Percentiles rank a stretch among this genome's conserved stretches.
Evolutionary conservation across 1,284 basidiomycete genomes (phyloP).

Genomic region (Sporisorium reilianum): DNA sequence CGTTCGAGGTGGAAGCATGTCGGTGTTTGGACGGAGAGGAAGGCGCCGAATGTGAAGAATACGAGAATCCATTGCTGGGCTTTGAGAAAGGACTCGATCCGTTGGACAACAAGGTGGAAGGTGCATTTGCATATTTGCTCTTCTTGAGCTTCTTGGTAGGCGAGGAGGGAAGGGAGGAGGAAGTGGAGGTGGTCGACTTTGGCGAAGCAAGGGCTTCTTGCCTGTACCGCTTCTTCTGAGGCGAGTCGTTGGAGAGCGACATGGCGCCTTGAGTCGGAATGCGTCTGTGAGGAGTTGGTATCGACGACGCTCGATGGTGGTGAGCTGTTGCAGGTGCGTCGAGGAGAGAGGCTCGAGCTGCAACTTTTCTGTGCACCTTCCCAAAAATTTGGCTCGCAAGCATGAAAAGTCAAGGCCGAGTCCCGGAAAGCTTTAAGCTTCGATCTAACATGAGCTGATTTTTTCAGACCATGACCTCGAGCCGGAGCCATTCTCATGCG

Average conservation of each 20-base stretch:
- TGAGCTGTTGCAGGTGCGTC: not conserved
- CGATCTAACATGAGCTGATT: not conserved
- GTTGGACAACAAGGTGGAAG: conserved; percentile 7
- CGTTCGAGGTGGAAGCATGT: conserved; percentile 12
- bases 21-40: conserved; percentile 11
- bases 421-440: not conserved
- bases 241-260: conserved; percentile 10
- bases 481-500: not conserved
- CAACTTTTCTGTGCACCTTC: not conserved
- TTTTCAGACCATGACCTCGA: not conserved
- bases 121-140: conserved; percentile 52
- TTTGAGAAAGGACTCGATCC: conserved; percentile 13
- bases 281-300: too few relatives aligned
- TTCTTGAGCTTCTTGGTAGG: conserved; percentile 42
- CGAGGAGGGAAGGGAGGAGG: conserved; percentile 21
- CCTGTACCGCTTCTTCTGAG: conserved; percentile 25
- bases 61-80: not conserved
- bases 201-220: conserved; percentile 15
- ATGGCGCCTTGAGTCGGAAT: not conserved
- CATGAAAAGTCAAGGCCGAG: not conserved
- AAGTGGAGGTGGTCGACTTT: conserved; percentile 20
- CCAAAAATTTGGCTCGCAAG: conserved; percentile 21
- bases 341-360: conserved; percentile 5
- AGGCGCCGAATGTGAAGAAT: conserved; percentile 7
- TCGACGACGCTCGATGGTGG: not conserved